Conservation (phyloP, 2,329 filamentous ascomycete species). For the Epichloe baconii region DNA sequence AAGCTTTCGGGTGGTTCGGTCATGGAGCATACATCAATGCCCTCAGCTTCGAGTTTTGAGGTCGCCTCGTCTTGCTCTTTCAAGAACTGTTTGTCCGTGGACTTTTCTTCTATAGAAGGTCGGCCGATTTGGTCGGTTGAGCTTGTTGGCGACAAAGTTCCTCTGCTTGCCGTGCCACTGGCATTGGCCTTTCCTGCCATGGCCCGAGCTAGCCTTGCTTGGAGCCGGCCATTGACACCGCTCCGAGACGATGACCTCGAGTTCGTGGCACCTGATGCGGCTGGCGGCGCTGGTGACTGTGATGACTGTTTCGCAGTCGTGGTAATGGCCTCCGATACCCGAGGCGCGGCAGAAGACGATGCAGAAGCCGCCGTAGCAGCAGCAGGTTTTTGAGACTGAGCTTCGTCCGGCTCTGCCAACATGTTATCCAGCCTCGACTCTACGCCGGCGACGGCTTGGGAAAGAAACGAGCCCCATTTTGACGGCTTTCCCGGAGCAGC, state of each 20-base stretch:
- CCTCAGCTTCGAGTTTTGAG: neutral
- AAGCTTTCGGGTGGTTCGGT: neutral
- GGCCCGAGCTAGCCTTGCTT: conserved; percentile 80
- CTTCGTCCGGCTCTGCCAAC: conserved; percentile 60
- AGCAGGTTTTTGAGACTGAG: conserved; percentile 15
- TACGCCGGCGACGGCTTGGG: conserved; percentile 83
- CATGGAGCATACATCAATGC: neutral
- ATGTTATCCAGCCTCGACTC: conserved; percentile 90
- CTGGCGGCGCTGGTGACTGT: conserved; percentile 14
- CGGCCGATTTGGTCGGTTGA: conserved; percentile 22
- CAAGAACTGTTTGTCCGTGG: conserved; percentile 11
- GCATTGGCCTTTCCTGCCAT: conserved; percentile 54
- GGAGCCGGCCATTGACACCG: conserved; percentile 65
- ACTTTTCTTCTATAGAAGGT: conserved; percentile 16
- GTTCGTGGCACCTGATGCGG: conserved; percentile 22
- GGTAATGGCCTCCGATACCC: neutral
- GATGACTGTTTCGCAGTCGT: conserved; percentile 10
- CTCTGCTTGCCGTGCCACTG: conserved; percentile 31
- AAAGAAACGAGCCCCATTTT: conserved; percentile 68
- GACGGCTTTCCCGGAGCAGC: conserved; percentile 35
- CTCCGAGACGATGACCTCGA: conserved; percentile 52
- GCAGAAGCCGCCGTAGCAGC: conserved; percentile 1
- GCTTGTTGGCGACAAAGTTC: conserved; percentile 19
- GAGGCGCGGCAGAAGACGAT: neutral
- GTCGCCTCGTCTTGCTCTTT: neutral